Evolutionary conservation across 2,329 filamentous ascomycete species (phyloP).

Genomic region (Ophiostoma sp.): DNA sequence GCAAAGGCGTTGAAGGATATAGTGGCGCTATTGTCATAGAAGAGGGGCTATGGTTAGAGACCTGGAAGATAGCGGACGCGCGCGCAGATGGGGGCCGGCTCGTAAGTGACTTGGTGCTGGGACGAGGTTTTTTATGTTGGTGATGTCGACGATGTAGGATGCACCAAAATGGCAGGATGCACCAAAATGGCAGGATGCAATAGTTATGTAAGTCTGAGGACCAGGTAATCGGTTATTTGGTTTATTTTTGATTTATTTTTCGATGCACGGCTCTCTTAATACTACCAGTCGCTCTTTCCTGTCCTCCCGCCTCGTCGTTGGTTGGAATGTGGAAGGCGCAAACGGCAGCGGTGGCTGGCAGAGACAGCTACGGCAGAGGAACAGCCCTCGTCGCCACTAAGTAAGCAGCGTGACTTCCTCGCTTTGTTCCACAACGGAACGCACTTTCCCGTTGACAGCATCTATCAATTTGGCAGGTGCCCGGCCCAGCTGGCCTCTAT

Average conservation of each 20-base stretch:
- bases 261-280: no score
- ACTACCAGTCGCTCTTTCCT: slow-evolving; percentile 3
- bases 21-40: not conserved
- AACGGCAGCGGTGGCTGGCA: slow-evolving; percentile 6
- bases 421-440: not conserved
- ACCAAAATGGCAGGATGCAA: not conserved
- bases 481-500: not conserved
- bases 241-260: not conserved
- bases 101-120: not conserved
- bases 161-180: not conserved
- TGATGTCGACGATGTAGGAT: not conserved
- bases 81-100: not conserved
- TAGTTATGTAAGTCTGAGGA: not conserved
- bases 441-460: not conserved
- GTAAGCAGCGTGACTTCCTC: not conserved
- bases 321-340: slow-evolving; percentile 4
- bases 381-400: not conserved
- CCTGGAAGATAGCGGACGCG: not conserved
- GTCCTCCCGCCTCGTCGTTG: not conserved
- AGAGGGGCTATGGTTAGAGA: not conserved
- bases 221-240: not conserved
- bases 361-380: not conserved
- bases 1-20: not conserved
- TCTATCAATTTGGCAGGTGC: not conserved
- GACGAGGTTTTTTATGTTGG: not conserved